These are phyloP conservation scores for Cutaneotrichosporon cyanovorans DNA, from an alignment of 1,284 basidiomycete genomes.

Conservation along the genomic window DNA sequence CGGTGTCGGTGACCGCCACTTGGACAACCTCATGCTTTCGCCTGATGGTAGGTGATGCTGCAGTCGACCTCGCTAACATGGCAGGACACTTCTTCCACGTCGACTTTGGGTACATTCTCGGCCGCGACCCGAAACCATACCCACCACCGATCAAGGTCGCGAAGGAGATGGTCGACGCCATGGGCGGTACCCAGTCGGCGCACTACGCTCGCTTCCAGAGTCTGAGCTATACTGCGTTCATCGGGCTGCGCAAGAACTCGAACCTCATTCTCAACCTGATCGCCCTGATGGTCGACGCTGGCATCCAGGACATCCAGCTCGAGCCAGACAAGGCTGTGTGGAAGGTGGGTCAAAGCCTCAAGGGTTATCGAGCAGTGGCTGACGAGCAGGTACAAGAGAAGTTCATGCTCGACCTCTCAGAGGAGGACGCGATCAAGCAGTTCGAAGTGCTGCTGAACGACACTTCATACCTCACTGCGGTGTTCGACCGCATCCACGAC, in stretches of 20 bases:
- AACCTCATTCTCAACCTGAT: slow-evolving; percentile 96
- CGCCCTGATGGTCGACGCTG: slow-evolving; percentile 94
- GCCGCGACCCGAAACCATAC: slow-evolving; percentile 95
- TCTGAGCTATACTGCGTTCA: slow-evolving; percentile 93
- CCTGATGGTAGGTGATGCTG: slow-evolving; percentile 68
- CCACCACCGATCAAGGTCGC: slow-evolving; percentile 97
- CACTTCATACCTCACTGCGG: slow-evolving; percentile 85
- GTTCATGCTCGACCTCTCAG: slow-evolving; percentile 84
- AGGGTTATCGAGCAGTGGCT: slow-evolving; percentile 27
- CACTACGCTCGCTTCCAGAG: slow-evolving; percentile 93
- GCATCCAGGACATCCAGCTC: slow-evolving; percentile 92
- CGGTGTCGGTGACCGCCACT: slow-evolving; percentile 93
- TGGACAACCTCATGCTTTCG: slow-evolving; percentile 88
- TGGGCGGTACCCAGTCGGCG: slow-evolving; percentile 88
- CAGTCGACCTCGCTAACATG: background rate
- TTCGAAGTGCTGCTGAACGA: slow-evolving; percentile 91
- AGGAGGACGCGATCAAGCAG: slow-evolving; percentile 94
- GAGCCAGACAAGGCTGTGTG: slow-evolving; percentile 56
- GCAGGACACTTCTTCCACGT: slow-evolving; percentile 83
- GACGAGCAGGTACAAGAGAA: slow-evolving; percentile 78
- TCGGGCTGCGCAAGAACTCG: slow-evolving; percentile 89
- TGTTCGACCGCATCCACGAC: slow-evolving; percentile 80
- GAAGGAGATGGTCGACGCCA: slow-evolving; percentile 99
- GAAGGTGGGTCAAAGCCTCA: slow-evolving; percentile 39
- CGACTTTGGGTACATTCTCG: slow-evolving; percentile 97